Base-by-base conservation (phyloP, 768 basidiomycete genomes). In the Harrya chromipes region DNA sequence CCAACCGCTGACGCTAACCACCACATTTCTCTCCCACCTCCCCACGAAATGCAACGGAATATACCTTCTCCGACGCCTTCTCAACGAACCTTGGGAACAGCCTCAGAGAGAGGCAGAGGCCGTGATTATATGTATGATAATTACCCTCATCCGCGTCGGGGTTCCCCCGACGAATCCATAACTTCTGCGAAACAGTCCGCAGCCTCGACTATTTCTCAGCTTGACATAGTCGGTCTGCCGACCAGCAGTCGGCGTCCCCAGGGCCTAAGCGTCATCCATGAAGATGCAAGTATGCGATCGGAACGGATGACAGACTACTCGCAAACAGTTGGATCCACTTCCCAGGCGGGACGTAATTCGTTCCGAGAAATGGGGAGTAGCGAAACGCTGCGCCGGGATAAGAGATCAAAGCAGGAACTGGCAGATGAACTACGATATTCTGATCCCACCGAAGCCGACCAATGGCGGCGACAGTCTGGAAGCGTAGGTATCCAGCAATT, bases 11-110 rank as follows among this genome's bases (percentile, higher is more conserved):
- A 68, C 13, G 49, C 67, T 0, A 67, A 73, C 48, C 67, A 68
- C 10, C 60, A 67, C 17, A 78, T 79, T 16, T 52, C 63, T 5
- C 65, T 81, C n/a, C 79, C 78, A 6, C 74, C 79, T 17, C 81
- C 81, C 1, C 76, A 80, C 47, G 79, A 74, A 49, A 52, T 81
- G 17, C 70, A 66, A 16, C 62, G 61, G 31, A 49, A 4, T 34
- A 51, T 65, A 23, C 52, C 66, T 17, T 69, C 68, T 23, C 61
- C 66, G 7, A 55, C 63, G 4, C 63, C 57, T 9, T 69, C 63
- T 37, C 63, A 62, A 19, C 63, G 17, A 14, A 59, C 57, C 3
- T 12, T 56, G 33, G 65, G 51, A 12, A 56, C 37, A 6, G 11
- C 46, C 24, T 43, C 56, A 2, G 67, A 69, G 31, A 54, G 61